These are phyloP conservation scores for Coprinopsis marcescibilis DNA, from an alignment of 768 basidiomycete species.

Conservation along the genomic window DNA sequence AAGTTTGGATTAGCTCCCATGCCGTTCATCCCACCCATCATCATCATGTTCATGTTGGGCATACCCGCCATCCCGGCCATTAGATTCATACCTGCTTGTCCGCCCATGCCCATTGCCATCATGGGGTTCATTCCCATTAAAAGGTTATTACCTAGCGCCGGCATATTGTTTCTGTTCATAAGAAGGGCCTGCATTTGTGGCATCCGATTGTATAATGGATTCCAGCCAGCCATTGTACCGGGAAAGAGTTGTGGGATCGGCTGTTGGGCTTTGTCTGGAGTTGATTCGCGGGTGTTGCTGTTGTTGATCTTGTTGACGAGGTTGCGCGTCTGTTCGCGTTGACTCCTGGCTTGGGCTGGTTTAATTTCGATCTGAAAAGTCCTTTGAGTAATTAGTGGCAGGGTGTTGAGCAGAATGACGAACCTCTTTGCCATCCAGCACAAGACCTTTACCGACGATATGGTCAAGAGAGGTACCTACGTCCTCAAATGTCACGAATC, in stretches of 20 bases:
- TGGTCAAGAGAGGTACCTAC: constrained; percentile 51
- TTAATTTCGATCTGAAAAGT: constrained; percentile 71
- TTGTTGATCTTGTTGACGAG: constrained; percentile 14
- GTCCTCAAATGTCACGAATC: constrained; percentile 79
- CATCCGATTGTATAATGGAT: too few relatives aligned
- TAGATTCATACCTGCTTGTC: neutral
- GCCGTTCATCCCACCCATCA: constrained; percentile 18
- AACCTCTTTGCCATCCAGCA: constrained; percentile 75
- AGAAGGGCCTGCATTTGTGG: constrained; percentile 35
- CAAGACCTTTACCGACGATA: constrained; percentile 60
- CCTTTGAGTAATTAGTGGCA: neutral
- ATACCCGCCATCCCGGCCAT: constrained; percentile 25
- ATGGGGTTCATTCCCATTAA: constrained; percentile 41
- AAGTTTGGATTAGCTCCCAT: constrained; percentile 19
- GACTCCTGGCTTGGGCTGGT: constrained; percentile 66
- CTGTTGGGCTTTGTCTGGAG: constrained; percentile 16
- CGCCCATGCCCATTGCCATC: constrained; percentile 40
- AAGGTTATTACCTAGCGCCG: neutral
- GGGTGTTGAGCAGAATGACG: constrained; percentile 13
- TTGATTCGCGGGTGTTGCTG: constrained; percentile 4
- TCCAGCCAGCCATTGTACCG: constrained; percentile 37
- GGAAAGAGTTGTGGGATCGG: constrained; percentile 22
- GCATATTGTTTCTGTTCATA: neutral
- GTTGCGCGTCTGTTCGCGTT: constrained; percentile 49
- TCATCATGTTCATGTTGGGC: constrained; percentile 20